These are phyloP conservation scores for Collybiopsis confluens DNA, from an alignment of 768 basidiomycete species.

Conservation along the genomic window DNA sequence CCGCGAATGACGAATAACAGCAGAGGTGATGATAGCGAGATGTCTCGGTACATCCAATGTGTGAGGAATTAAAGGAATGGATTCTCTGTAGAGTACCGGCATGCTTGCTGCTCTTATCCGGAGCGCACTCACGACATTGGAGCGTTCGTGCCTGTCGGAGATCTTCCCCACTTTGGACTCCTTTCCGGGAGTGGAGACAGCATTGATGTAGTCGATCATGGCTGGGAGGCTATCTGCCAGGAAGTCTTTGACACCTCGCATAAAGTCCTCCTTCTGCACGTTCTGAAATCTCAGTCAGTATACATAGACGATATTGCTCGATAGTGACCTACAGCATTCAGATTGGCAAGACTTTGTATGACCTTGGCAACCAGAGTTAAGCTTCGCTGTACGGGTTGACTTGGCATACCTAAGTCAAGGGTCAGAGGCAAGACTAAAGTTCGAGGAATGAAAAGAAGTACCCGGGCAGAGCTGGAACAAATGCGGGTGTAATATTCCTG, in stretches of 20 bases:
- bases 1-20: conserved; percentile 64
- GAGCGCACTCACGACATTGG: conserved; percentile 50
- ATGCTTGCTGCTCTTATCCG: conserved; percentile 54
- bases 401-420: conserved; percentile 54
- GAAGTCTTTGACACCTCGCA: conserved; percentile 75
- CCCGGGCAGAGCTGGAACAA: conserved; percentile 76
- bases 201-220: conserved; percentile 77
- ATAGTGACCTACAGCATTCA: conserved; percentile 56
- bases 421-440: not conserved
- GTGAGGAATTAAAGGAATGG: conserved; percentile 69
- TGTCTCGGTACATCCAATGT: conserved; percentile 76
- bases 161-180: conserved; percentile 20
- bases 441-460: conserved; percentile 24
- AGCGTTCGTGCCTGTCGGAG: conserved; percentile 44
- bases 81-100: conserved; percentile 58
- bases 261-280: conserved; percentile 75
- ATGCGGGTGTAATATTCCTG: conserved; percentile 86
- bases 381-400: conserved; percentile 65
- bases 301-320: not conserved
- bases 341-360: conserved; percentile 85
- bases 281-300: conserved; percentile 29
- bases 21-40: conserved; percentile 70
- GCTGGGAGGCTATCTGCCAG: conserved; percentile 54
- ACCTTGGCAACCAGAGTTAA: conserved; percentile 84
- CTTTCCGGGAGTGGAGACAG: conserved; percentile 56